Base-by-base conservation (phyloP, 1,284 basidiomycete genomes). In the Pseudozyma pruni region DNA sequence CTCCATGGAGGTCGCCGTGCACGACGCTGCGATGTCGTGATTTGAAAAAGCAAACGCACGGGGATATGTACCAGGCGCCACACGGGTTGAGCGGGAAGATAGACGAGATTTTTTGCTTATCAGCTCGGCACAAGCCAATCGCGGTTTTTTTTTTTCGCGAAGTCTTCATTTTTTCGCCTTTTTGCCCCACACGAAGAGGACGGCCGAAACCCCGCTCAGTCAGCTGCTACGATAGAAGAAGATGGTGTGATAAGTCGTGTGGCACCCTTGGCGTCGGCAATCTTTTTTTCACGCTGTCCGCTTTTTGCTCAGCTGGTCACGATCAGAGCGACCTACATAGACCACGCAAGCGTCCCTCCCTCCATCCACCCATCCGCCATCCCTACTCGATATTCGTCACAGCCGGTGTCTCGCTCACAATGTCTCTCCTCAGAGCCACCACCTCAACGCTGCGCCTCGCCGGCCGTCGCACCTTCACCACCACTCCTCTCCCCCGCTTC, bases 231-330 rank as follows among this genome's bases (percentile, higher is more conserved):
- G 4, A 33, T 20, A 19, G 19, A 17, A 19, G 7, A 31, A 23
- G 43, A 45, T 45, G 32, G 43, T 45, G 43, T 45, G 43, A 45
- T 45, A 45, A n/a, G 22, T 45, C 31, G 42, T 44, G 41, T 42
- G 42, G 29, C 17, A 44, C 23, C 20, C n/a, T n/a, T 35, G 32
- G 43, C 32, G 31, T 35, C 33, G 43, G 16, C 4, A 20, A 2
- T 29, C 27, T 17, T 29, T 19, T 45, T 45, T 45, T 45, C 43
- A 45, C 43, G 8, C 22, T 17, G 42, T 32, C 29, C 9, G 29
- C 31, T 16, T 9, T 35, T 35, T 33, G 32, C 43, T 44, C 40
- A 19, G 17, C 16, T n/a, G n/a, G n/a, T n/a, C n/a, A n/a, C n/a
- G n/a, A n/a, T n/a, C n/a, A n/a, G n/a, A n/a, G n/a, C n/a, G n/a